These are phyloP conservation scores for Tricholoma flavovirens DNA, from an alignment of 768 basidiomycete species.

Conservation along the genomic window DNA sequence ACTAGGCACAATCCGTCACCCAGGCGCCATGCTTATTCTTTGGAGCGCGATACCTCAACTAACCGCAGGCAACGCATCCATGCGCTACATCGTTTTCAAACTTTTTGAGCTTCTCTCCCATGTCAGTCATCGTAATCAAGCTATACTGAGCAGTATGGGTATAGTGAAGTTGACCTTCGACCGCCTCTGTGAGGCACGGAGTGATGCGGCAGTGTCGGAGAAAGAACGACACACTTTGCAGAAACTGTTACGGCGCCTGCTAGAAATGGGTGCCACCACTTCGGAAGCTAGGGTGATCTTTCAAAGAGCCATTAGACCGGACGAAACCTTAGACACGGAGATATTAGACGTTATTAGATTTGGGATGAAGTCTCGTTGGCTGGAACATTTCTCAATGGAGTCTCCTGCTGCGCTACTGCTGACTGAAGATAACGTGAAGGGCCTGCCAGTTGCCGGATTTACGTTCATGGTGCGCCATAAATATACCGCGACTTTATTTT, in stretches of 20 bases:
- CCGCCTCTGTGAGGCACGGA: conserved; percentile 32
- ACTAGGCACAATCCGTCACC: conserved; percentile 47
- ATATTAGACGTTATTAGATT: conserved; percentile 65
- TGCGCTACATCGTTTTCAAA: conserved; percentile 53
- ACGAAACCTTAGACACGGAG: conserved; percentile 52
- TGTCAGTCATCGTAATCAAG: conserved; percentile 65
- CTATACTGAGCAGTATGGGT: conserved; percentile 54
- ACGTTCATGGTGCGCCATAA: conserved; percentile 57
- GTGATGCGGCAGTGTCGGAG: conserved; percentile 24
- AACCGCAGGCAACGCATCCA: conserved; percentile 26
- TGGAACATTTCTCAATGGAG: conserved; percentile 70
- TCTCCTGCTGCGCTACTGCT: conserved; percentile 46
- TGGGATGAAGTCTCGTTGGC: conserved; percentile 73
- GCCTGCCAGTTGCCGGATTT: conserved; percentile 57
- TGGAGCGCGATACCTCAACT: conserved; percentile 42
- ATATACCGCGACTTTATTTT: not conserved
- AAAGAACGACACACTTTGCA: conserved; percentile 52
- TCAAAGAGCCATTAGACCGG: conserved; percentile 44
- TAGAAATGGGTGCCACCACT: conserved; percentile 71
- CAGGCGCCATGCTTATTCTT: conserved; percentile 57
- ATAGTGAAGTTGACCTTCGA: conserved; percentile 49
- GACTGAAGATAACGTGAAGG: conserved; percentile 40
- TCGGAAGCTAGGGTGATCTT: conserved; percentile 61
- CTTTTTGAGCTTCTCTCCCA: conserved; percentile 58
- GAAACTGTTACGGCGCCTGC: conserved; percentile 59